Conservation (phyloP, 768 basidiomycete species). For the Tulasnella sp. region DNA sequence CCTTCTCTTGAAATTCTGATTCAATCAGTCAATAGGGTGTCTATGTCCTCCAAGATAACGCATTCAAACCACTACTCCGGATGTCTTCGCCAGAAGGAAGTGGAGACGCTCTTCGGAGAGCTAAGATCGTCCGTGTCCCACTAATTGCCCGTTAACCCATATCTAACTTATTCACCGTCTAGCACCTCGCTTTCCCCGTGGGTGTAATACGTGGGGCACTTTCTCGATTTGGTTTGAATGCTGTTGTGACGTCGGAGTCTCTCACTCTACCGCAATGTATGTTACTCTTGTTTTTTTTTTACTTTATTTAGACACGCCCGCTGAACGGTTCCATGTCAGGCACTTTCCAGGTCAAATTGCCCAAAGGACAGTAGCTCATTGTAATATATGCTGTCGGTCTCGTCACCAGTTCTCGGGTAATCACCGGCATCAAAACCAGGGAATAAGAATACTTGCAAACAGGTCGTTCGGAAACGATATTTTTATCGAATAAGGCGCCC, state of each 20-base stretch:
- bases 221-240: constrained; percentile 67
- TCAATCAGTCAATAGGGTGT: constrained; percentile 56
- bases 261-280: constrained; percentile 80
- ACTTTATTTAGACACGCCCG: neutral
- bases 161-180: neutral
- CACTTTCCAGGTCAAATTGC: constrained; percentile 78
- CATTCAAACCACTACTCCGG: constrained; percentile 78
- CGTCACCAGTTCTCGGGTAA: neutral
- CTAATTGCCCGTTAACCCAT: neutral
- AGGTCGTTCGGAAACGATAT: neutral
- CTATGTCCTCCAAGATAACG: constrained; percentile 88
- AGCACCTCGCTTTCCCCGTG: constrained; percentile 80
- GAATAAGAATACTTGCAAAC: neutral
- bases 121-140: constrained; percentile 56
- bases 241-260: constrained; percentile 73
- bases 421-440: neutral
- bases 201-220: constrained; percentile 84
- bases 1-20: neutral
- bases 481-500: constrained; percentile 37
- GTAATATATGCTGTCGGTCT: neutral
- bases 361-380: constrained; percentile 45
- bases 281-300: constrained; percentile 31
- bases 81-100: constrained; percentile 78
- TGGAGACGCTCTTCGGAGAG: constrained; percentile 63
- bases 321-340: constrained; percentile 42